phyloP scores from a whole-genome alignment of 2,329 filamentous ascomycete species.

The Balansia obtecta region DNA sequence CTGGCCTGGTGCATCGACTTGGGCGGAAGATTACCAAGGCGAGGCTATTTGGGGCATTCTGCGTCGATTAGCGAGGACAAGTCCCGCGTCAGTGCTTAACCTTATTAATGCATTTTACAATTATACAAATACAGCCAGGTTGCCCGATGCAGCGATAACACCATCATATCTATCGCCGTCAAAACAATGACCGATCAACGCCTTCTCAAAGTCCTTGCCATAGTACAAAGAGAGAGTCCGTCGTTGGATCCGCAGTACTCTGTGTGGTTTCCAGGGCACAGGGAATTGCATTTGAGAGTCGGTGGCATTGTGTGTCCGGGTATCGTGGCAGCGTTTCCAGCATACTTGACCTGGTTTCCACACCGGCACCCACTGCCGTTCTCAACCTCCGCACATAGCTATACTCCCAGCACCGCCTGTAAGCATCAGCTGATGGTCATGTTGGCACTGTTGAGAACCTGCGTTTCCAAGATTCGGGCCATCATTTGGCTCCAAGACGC shows the following conservation, averaged over 20 bases:
- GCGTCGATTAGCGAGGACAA: background rate
- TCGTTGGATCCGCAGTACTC: slow-evolving; percentile 19
- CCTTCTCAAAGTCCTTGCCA: slow-evolving; percentile 3
- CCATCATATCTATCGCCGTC: background rate
- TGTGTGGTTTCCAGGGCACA: slow-evolving; percentile 21
- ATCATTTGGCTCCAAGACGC: slow-evolving; percentile 19
- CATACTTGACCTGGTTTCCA: slow-evolving; percentile 18
- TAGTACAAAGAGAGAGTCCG: slow-evolving; percentile 22
- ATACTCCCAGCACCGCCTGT: slow-evolving; percentile 19
- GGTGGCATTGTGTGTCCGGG: slow-evolving; percentile 18
- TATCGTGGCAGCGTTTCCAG: slow-evolving; percentile 11
- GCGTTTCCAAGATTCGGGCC: slow-evolving; percentile 20
- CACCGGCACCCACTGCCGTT: slow-evolving; percentile 28
- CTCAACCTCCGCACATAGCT: slow-evolving; percentile 24
- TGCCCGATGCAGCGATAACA: background rate
- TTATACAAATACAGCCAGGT: too few relatives aligned
- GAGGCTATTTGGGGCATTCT: background rate
- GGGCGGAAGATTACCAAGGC: background rate
- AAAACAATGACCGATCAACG: background rate
- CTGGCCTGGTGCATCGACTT: slow-evolving; percentile 1
- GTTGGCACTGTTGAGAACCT: slow-evolving; percentile 17
- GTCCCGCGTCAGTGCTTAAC: too few relatives aligned
- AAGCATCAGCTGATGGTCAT: slow-evolving; percentile 24
- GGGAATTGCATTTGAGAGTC: slow-evolving; percentile 18
- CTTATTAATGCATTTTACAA: too few relatives aligned